Base-by-base conservation (phyloP, 805 yeast genomes). In the Nadsonia fulvescens region DNA sequence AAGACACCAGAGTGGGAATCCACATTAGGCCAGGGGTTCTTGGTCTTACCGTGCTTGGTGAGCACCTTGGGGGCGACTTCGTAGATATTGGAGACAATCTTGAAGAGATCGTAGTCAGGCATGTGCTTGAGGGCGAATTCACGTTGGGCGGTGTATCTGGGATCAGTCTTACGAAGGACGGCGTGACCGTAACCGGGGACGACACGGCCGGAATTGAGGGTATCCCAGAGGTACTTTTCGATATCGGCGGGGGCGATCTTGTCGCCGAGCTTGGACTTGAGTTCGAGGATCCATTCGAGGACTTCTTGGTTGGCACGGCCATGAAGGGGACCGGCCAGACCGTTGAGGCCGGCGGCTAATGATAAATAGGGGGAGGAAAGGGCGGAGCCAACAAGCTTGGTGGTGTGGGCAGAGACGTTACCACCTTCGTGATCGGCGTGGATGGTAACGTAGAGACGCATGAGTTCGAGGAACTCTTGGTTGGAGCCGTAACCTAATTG, bases 161-260 rank as follows among this genome's bases (percentile, higher is more conserved):
- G 89, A 51, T 76, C 89, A 26, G 86, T 70, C 61, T 66, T 69
- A 54, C 91, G 63, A 50, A 76, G 61, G 27, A 76, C 89, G 29
- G 89, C 89, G 51, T 76, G 91, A 24, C 91, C 91, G 56, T 77
- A 77, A 34, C 91, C 91, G 35, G 91, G 91, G 36, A 76, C 70
- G 33, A 76, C 89, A 43, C 82, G 64, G 34, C 78, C 78, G 24
- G 70, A 57, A 50, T 71, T 67, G 38, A 76, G 61, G 27, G 74
- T 55, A 20, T 60, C 59, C 89, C 89, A 75, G 42, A 76, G 54
- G 58, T 70, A 68, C 38, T 60, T 56, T 51, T 66, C 70, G 37
- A 76, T 70, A 42, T 66, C 62, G 31, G 48, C 58, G 37, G 57
- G 51, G 37, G 65, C 53, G 34, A 43, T 41, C 24, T 36, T 26